Evolutionary conservation across 2,329 filamentous ascomycete species (phyloP).

Genomic region (Talaromyces atroroseus): DNA sequence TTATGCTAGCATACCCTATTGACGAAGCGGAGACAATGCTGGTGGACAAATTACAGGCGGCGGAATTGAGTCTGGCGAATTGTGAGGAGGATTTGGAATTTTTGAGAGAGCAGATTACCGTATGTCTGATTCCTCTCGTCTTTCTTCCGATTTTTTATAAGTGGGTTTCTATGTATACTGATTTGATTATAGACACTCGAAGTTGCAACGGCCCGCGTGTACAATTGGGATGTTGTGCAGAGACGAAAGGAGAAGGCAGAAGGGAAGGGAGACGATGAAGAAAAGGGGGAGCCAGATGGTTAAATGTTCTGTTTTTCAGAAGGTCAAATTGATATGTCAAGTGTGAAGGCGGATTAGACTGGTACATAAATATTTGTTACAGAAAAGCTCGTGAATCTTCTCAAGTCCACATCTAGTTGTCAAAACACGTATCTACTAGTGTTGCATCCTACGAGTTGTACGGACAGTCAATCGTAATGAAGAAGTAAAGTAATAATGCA

Average conservation of each 20-base stretch:
- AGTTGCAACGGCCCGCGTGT: constrained; percentile 92
- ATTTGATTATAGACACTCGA: constrained; percentile 70
- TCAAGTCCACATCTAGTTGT: background rate
- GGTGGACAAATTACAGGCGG: constrained; percentile 68
- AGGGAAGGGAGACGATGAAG: constrained; percentile 46
- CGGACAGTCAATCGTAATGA: background rate
- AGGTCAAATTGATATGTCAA: background rate
- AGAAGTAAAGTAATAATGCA: background rate
- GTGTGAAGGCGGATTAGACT: background rate
- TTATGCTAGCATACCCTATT: constrained; percentile 94
- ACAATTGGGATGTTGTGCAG: constrained; percentile 98
- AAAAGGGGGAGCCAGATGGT: constrained; percentile 21
- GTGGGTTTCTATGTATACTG: constrained; percentile 15
- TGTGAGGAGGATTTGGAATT: constrained; percentile 97
- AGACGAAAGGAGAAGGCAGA: constrained; percentile 79
- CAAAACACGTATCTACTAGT: background rate
- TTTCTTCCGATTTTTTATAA: background rate
- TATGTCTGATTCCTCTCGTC: constrained; percentile 39
- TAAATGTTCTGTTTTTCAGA: background rate
- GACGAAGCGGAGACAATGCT: constrained; percentile 78
- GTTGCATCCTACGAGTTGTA: background rate
- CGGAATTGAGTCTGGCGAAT: constrained; percentile 73
- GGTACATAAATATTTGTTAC: background rate
- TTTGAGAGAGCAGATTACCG: constrained; percentile 90
- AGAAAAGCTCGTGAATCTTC: background rate